These are phyloP conservation scores for Meripilus lineatus DNA, from an alignment of 1,284 basidiomycete genomes.

Conservation along the genomic window DNA sequence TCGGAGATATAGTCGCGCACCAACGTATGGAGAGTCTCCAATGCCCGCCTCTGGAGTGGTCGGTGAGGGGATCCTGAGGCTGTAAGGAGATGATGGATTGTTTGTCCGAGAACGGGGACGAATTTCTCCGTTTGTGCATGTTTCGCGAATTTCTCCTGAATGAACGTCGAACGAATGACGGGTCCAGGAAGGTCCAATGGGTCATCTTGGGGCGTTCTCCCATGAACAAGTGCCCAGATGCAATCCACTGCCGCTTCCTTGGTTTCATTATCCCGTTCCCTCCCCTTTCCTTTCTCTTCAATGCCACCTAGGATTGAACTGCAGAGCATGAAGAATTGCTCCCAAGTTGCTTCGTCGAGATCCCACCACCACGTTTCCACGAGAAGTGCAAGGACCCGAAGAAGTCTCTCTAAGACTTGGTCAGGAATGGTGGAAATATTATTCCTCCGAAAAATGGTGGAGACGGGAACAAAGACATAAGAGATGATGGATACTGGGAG, in stretches of 20 bases:
- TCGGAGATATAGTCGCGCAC: constrained; percentile 59
- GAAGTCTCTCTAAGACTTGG: constrained; percentile 70
- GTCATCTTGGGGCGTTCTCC: constrained; percentile 37
- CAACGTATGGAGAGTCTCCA: constrained; percentile 56
- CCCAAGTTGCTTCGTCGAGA: constrained; percentile 64
- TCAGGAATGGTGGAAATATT: constrained; percentile 66
- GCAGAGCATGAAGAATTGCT: constrained; percentile 80
- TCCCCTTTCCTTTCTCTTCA: constrained; percentile 55
- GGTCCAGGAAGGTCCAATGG: constrained; percentile 18
- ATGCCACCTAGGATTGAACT: constrained; percentile 63
- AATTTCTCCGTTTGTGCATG: constrained; percentile 48
- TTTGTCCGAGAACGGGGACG: constrained; percentile 80
- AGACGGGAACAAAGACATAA: constrained; percentile 85
- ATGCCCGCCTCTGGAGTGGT: constrained; percentile 58
- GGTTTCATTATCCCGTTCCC: constrained; percentile 71
- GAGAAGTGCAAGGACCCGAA: constrained; percentile 59
- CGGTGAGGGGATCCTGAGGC: constrained; percentile 51
- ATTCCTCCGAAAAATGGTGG: constrained; percentile 76
- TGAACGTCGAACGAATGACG: constrained; percentile 24
- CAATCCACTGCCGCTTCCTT: constrained; percentile 60
- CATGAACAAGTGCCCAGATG: constrained; percentile 51
- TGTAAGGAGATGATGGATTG: constrained; percentile 65
- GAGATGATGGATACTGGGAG: constrained; percentile 67
- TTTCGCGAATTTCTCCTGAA: constrained; percentile 37
- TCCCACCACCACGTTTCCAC: constrained; percentile 76